These are phyloP conservation scores for Schwanniomyces occidentalis DNA, from an alignment of 805 yeast species.

Conservation along the genomic window DNA sequence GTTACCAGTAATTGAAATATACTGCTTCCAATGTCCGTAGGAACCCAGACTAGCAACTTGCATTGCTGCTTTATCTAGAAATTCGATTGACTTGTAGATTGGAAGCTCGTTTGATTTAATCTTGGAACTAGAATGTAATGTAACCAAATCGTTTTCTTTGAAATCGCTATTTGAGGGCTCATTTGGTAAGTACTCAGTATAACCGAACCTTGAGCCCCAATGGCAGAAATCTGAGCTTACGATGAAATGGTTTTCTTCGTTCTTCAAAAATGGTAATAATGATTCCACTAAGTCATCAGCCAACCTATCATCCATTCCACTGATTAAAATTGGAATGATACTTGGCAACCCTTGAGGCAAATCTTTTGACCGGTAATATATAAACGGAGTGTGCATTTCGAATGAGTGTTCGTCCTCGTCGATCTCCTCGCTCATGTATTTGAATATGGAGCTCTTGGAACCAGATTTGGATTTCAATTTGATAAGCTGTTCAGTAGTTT, in stretches of 20 bases:
- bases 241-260: constrained; percentile 64
- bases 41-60: constrained; percentile 55
- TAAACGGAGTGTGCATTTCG: constrained; percentile 90
- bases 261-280: constrained; percentile 54
- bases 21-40: constrained; percentile 60
- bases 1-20: constrained; percentile 71
- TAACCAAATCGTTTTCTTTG: constrained; percentile 17
- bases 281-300: constrained; percentile 47
- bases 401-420: constrained; percentile 91
- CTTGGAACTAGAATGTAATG: constrained; percentile 8
- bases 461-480: constrained; percentile 5
- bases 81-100: constrained; percentile 72
- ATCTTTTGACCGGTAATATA: constrained; percentile 48
- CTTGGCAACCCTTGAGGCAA: constrained; percentile 34
- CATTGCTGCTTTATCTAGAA: constrained; percentile 74
- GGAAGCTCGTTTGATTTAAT: constrained; percentile 32
- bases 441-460: constrained; percentile 42
- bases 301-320: constrained; percentile 52
- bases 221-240: constrained; percentile 94
- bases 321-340: constrained; percentile 80
- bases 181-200: constrained; percentile 33
- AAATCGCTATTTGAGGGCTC: constrained; percentile 16
- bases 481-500: constrained; percentile 37
- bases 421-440: constrained; percentile 53
- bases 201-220: constrained; percentile 63